Percentiles rank a stretch among this genome's conserved stretches.
phyloP scores from a whole-genome alignment of 768 basidiomycete species.

The Podaxis sp. region DNA sequence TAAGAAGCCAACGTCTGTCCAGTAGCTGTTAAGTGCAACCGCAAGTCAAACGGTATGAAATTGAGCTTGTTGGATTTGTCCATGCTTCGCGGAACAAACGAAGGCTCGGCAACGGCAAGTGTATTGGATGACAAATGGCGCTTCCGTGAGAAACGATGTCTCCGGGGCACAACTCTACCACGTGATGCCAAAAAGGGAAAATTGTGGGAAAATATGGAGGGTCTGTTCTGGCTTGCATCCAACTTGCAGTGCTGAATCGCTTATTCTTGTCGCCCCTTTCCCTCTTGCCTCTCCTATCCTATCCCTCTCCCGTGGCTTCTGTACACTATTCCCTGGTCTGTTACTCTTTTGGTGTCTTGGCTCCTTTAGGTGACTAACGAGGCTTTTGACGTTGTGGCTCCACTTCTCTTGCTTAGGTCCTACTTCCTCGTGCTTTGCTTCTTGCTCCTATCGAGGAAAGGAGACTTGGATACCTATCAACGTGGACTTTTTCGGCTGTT shows the following conservation, averaged over 20 bases:
- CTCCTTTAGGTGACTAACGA: neutral
- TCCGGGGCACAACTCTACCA: neutral
- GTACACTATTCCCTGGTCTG: neutral
- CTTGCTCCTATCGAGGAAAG: neutral
- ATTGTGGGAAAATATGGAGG: conserved; percentile 6
- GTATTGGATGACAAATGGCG: neutral
- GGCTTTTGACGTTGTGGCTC: neutral
- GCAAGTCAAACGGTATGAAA: neutral
- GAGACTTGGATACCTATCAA: neutral
- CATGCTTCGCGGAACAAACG: neutral
- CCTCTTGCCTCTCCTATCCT: neutral
- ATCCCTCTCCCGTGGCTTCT: neutral
- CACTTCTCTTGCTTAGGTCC: neutral
- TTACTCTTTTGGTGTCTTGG: neutral
- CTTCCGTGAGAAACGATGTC: neutral
- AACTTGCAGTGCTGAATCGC: conserved; percentile 9
- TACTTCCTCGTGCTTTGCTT: neutral
- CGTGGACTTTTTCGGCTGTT: neutral
- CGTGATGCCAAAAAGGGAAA: conserved; percentile 1
- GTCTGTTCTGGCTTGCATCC: conserved; percentile 8
- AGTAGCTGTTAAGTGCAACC: neutral
- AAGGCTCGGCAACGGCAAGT: neutral
- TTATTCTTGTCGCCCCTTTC: neutral
- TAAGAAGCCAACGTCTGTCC: too few species aligned
- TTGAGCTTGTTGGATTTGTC: neutral